Conservation (phyloP, 352 stramenopile species). For the Pythium graminicola region DNA sequence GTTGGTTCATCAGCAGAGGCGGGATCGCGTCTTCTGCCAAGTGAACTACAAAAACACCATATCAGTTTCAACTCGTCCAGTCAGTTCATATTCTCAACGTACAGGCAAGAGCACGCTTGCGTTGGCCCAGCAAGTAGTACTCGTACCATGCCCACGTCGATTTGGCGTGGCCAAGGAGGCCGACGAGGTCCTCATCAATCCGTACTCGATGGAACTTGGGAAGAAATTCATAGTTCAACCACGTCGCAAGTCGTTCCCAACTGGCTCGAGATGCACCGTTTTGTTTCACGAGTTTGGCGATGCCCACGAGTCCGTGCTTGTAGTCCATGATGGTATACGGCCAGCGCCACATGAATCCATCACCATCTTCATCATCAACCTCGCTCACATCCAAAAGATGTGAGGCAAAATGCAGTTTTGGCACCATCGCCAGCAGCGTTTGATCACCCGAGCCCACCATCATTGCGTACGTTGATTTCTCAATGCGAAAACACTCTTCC, state of each 20-base stretch:
- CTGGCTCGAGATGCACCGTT: conserved; percentile 32
- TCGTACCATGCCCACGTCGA: conserved; percentile 72
- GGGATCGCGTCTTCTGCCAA: conserved; percentile 59
- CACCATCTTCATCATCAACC: conserved; percentile 57
- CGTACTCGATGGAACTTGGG: conserved; percentile 51
- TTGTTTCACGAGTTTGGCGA: conserved; percentile 45
- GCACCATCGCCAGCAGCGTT: conserved; percentile 30
- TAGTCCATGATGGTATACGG: conserved; percentile 76
- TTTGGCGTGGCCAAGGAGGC: conserved; percentile 62
- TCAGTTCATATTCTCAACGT: conserved; percentile 21
- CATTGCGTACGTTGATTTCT: conserved; percentile 53
- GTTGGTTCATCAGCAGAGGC: conserved; percentile 44
- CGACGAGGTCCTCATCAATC: conserved; percentile 35
- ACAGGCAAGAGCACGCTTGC: conserved; percentile 60
- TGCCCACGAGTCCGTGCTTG: conserved; percentile 39
- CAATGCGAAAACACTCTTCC: conserved; percentile 71
- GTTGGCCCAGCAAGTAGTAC: conserved; percentile 68
- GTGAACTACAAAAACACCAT: conserved; percentile 26
- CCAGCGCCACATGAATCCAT: conserved; percentile 74
- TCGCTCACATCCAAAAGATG: conserved; percentile 57
- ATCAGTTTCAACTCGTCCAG: not conserved
- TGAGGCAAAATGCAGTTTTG: conserved; percentile 38
- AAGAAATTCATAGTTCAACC: conserved; percentile 58
- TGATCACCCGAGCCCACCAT: conserved; percentile 20
- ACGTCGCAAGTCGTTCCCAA: conserved; percentile 48